Evolutionary conservation across 2,329 filamentous ascomycete species (phyloP), one percentile per base, ranked within the genome.

Genomic region (Mycocentrospora acerina): DNA sequence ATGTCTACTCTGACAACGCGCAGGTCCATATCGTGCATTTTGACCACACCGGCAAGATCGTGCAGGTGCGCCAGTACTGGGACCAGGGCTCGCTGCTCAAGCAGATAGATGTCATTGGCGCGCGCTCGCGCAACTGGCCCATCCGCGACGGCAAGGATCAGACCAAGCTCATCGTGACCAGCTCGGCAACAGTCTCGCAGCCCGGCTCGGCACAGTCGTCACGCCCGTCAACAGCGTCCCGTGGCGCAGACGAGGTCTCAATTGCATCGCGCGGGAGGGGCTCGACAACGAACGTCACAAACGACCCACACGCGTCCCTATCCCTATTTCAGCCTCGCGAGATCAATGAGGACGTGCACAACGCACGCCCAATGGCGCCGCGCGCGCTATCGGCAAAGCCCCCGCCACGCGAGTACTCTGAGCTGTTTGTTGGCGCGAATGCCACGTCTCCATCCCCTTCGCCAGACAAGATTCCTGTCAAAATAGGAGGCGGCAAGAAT

Each of bases 21-120:
- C 48, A 68, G 66, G 49, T 69, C 18, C 93, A 98, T 73, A 83
- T 97, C 50, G 90, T 98, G 52, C 80, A 82, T 41, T 95, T 96
- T 69, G 80, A 94, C 67, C 64, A 69, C 51, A 70, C 85, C 31
- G 80, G 82, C 65, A 90, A 88, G 72, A 96, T 98, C 63, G 68
- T 79, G 43, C 88, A 93, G 67, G 87, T 97, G 50, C 87, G 91
- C 55, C 81, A 91, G 54, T 88, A 86, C 66, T 98, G 93, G 93
- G 93, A 98, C 66, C 93, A 98, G 69, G 90, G 84, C 45, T 86
- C 89, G 37, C 80, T 98, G 27, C 80, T 98, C 53, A 97, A 93
- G 73, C 86, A 95, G 68, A 79, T 96, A 49, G 90, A 96, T 47
- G 83, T 96, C 40, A 97, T 98, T 68, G 91, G 93, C 59, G 85